Conservation (phyloP, 129 eudicot genomes). For the Flaveria ramosissima region DNA sequence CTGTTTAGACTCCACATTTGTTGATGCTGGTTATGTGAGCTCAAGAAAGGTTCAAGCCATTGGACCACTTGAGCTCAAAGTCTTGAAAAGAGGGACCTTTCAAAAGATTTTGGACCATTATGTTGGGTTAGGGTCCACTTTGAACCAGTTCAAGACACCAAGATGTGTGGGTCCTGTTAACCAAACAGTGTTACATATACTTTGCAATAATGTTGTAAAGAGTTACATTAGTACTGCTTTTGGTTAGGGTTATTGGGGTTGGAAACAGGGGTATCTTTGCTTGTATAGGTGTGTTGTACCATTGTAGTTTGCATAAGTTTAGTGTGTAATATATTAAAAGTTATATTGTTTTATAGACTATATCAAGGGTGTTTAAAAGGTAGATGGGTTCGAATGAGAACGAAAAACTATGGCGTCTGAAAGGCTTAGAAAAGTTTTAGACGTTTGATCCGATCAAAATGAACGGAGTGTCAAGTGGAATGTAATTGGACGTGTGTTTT, state of each 20-base stretch:
- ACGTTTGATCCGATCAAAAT: too few species aligned
- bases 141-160: conserved; percentile 63
- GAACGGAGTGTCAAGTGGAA: too few species aligned
- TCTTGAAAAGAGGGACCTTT: conserved; percentile 70
- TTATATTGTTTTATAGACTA: neutral
- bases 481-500: too few species aligned
- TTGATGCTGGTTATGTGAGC: conserved; percentile 74
- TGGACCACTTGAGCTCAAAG: conserved; percentile 69
- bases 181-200: conserved; percentile 53
- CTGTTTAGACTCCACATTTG: conserved; percentile 72
- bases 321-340: neutral
- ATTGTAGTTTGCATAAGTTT: conserved; percentile 13
- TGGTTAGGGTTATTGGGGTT: conserved; percentile 20
- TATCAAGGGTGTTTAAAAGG: neutral
- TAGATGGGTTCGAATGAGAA: neutral
- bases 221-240: conserved; percentile 36
- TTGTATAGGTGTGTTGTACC: conserved; percentile 9
- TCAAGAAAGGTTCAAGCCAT: conserved; percentile 61
- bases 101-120: conserved; percentile 71
- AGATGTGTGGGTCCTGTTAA: conserved; percentile 37
- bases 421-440: too few species aligned
- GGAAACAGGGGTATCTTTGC: neutral
- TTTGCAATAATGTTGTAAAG: conserved; percentile 50
- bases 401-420: too few species aligned
- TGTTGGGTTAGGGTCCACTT: conserved; percentile 63